Conservation (phyloP, 2,329 filamentous ascomycete genomes). For the Tolypocladium pustulatum region DNA sequence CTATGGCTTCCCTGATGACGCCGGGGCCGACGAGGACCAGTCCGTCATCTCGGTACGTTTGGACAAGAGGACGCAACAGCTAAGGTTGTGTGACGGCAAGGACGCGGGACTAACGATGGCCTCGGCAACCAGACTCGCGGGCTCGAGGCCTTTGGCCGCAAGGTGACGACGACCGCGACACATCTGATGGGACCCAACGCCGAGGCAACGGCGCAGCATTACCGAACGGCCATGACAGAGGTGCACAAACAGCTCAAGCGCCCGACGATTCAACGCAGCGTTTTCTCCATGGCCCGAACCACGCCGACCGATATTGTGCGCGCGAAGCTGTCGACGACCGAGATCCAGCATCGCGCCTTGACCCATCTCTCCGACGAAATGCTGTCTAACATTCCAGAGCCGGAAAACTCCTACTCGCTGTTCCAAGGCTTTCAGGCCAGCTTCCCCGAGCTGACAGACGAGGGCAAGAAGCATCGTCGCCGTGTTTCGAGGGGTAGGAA, state of each 20-base stretch:
- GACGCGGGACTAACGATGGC: background rate
- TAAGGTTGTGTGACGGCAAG: background rate
- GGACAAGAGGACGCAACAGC: background rate
- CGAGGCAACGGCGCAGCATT: constrained; percentile 50
- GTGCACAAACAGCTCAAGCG: constrained; percentile 82
- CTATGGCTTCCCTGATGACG: constrained; percentile 36
- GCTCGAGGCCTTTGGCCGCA: constrained; percentile 85
- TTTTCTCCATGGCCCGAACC: constrained; percentile 84
- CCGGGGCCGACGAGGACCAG: constrained; percentile 34
- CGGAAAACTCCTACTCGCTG: constrained; percentile 77
- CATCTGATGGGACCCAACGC: constrained; percentile 68
- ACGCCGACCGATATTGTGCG: constrained; percentile 91
- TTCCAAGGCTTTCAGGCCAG: constrained; percentile 96
- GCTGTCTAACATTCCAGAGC: constrained; percentile 77
- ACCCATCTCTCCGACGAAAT: constrained; percentile 85
- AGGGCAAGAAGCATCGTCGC: constrained; percentile 59
- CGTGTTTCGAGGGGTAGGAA: constrained; percentile 67
- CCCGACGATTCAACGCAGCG: constrained; percentile 73
- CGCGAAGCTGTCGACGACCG: constrained; percentile 76
- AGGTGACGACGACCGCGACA: constrained; percentile 86
- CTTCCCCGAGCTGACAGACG: constrained; percentile 61
- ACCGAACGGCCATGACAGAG: constrained; percentile 78
- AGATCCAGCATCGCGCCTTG: constrained; percentile 90
- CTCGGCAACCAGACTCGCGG: constrained; percentile 57
- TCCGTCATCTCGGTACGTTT: constrained; percentile 30